Conservation (phyloP, 1,284 basidiomycete genomes). For the Ustilago curta region DNA sequence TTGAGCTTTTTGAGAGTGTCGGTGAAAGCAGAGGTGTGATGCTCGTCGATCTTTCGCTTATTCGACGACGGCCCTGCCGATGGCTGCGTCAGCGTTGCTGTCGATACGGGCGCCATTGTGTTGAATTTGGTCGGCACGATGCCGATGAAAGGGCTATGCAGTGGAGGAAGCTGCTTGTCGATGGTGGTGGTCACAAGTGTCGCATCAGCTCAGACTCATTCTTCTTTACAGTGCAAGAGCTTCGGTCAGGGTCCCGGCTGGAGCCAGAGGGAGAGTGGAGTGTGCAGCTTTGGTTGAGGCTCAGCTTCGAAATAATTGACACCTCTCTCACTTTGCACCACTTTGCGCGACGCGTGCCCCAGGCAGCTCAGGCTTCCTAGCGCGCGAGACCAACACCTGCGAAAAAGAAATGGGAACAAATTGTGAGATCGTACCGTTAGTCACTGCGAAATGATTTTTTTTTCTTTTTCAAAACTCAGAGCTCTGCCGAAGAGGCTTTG, state of each 20-base stretch:
- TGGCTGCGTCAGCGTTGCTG: slow-evolving; percentile 32
- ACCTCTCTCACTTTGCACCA: slow-evolving; percentile 14
- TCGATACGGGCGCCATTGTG: slow-evolving; percentile 50
- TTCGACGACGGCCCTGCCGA: slow-evolving; percentile 27
- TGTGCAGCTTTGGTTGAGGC: slow-evolving; percentile 1
- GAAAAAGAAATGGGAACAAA: background rate
- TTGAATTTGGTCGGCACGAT: slow-evolving; percentile 13
- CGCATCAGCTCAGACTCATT: background rate
- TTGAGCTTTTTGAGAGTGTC: slow-evolving; percentile 60
- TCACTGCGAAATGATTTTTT: background rate
- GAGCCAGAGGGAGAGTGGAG: background rate
- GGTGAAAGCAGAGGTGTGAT: slow-evolving; percentile 53
- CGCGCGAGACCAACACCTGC: slow-evolving; percentile 32
- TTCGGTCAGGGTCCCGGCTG: slow-evolving; percentile 18
- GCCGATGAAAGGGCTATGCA: slow-evolving; percentile 11
- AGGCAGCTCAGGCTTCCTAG: background rate
- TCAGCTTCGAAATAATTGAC: slow-evolving; percentile 17
- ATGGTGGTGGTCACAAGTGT: background rate
- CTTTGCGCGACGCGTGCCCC: slow-evolving; percentile 52
- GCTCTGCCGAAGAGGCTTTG: slow-evolving; percentile 18
- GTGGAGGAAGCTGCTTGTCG: slow-evolving; percentile 5
- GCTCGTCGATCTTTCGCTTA: slow-evolving; percentile 51
- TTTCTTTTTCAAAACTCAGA: slow-evolving; percentile 3
- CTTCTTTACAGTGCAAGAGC: background rate
- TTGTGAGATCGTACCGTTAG: slow-evolving; percentile 7